Base-by-base conservation (phyloP, 2,329 filamentous ascomycete species). In the Thielaviopsis punctulata region DNA sequence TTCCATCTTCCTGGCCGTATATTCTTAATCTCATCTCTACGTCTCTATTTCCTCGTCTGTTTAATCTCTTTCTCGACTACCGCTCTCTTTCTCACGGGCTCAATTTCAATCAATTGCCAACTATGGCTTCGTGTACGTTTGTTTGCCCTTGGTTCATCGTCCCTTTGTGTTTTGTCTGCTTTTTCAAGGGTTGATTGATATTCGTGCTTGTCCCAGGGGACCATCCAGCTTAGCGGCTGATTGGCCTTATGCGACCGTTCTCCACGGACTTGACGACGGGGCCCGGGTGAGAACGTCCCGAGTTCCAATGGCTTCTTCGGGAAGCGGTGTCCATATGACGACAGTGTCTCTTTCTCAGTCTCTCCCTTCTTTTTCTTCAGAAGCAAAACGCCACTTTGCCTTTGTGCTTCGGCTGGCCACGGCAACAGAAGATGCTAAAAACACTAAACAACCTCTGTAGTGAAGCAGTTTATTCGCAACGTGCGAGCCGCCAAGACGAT, bases 381-480 rank as follows among this genome's bases (percentile, higher is more conserved):
- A n/a, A n/a, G n/a, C 30, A 36, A 15, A 36, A 36, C 30, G 12
- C 30, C 30, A 36, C 30, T 36, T 36, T 36, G 30, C n/a, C 30
- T 36, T 36, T 36, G 7, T 36, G 25, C n/a, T 36, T 10, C n/a
- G 30, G 13, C n/a, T 36, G 30, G 5, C 30, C 10, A 36, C 30
- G 10, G 10, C 25, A 27, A 27, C 5, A 27, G 25, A 27, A 27
- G 10, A 27, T 6, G 30, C 4, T 7, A 12, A 36, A 12, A 12
- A 12, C 30, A 15, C 30, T 36, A 36, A 36, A 36, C 30, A 15
- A n/a, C n/a, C n/a, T 9, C 30, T 58, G 55, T 64, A 96, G 92
- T 98, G 67, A 98, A 98, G 73, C 92, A 96, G 72, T 98, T 98
- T 71, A 98, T 98, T 69, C 89, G 92, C 66, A 96, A 95, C 70